phyloP scores from a whole-genome alignment of 805 yeast species.

The Yarrowia phangngaensis region DNA sequence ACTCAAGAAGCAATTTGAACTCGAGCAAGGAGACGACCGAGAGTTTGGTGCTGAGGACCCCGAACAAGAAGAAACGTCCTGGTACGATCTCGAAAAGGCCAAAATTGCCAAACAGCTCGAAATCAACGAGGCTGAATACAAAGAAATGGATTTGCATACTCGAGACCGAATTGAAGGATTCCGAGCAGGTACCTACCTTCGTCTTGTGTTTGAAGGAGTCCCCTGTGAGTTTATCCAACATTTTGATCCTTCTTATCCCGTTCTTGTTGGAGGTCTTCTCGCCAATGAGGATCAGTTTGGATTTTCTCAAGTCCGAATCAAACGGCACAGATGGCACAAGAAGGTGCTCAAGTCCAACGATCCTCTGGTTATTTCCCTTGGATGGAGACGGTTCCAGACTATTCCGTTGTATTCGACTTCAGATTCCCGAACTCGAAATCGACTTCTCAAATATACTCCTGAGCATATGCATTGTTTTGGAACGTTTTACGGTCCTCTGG shows the following conservation, averaged over 20 bases:
- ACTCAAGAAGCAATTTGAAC: conserved; percentile 84
- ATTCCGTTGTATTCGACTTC: conserved; percentile 93
- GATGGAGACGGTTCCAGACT: conserved; percentile 98
- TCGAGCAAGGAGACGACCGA: conserved; percentile 64
- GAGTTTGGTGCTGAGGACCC: conserved; percentile 76
- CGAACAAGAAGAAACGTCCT: conserved; percentile 73
- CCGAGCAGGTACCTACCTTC: conserved; percentile 90
- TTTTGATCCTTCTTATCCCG: conserved; percentile 79
- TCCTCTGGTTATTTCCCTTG: conserved; percentile 87
- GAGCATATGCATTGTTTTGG: conserved; percentile 97
- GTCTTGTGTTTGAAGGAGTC: conserved; percentile 71
- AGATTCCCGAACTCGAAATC: conserved; percentile 94
- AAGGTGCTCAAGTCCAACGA: conserved; percentile 92
- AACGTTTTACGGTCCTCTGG: conserved; percentile 93
- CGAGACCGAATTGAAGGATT: conserved; percentile 84
- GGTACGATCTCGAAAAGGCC: conserved; percentile 97
- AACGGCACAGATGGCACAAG: conserved; percentile 99
- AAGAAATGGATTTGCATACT: conserved; percentile 67
- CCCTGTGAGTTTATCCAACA: conserved; percentile 90
- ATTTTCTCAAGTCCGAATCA: conserved; percentile 82
- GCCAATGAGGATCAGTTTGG: conserved; percentile 93
- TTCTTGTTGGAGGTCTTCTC: conserved; percentile 84
- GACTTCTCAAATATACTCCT: conserved; percentile 97
- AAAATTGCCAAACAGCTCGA: conserved; percentile 95
- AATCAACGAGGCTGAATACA: conserved; percentile 69